Evolutionary conservation across 306 rosid species (phyloP), one percentile per base, ranked within the genome.

Genomic region (Arachis hypogaea): DNA sequence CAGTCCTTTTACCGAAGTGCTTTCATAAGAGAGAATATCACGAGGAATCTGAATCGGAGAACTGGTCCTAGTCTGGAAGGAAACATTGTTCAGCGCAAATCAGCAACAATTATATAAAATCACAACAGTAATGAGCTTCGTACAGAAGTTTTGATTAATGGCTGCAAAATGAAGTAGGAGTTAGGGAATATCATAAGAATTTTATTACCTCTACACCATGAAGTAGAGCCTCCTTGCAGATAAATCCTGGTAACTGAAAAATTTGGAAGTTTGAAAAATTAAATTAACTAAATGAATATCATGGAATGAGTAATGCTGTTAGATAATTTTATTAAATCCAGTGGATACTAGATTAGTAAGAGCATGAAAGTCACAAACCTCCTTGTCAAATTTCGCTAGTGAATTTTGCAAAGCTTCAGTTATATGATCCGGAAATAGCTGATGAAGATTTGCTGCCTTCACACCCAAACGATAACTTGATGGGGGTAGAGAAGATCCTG

Each of bases 381-480:
- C 98, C 80, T 82, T 73, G 63, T 91, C 90, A 84, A 89, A 94
- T 51, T 86, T 65, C 68, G 63, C 82, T 63, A 94, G 78, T 72
- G 97, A 88, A 33, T 78, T 89, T 64, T 89, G 91, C 86, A 94
- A 87, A 80, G 96, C 90, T 75, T 89, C 93, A 40, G 85, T 88
- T 75, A 91, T 68, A 75, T 85, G 85, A 71, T 36, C 42, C 0
- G 98, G 96, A 81, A 82, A 91, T 70, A 94, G 64, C 82, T 88
- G 83, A 69, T 91, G 93, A 76, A 94, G 97, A 79, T 72, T 81
- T 67, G 89, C 92, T 64, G 97, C 93, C 78, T 85, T 91, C 81
- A 94, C 97, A 64, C 98, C 98, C 86, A 94, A 82, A 36, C 98
- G 96, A 69, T 94, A 94, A 84, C 98, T 94, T 80, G 98, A 94